Percentiles rank a stretch among this genome's conserved stretches.
Evolutionary conservation across 202 grass and related monocot species (phyloP).

Genomic region (Alloteropsis angusta): DNA sequence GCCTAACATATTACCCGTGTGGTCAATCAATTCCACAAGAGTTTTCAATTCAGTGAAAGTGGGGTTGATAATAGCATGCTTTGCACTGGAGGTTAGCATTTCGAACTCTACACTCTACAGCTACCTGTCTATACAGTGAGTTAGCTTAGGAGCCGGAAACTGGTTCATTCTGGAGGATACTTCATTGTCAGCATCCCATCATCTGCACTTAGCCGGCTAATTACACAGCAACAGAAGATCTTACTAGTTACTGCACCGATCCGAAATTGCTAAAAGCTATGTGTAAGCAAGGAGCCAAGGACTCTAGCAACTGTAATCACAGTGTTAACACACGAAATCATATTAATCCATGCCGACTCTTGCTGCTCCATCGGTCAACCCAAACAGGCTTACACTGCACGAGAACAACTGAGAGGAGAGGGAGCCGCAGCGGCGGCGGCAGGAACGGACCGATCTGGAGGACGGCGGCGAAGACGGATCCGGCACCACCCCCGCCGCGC

Average conservation of each 20-base stretch:
- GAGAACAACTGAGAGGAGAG: not conserved
- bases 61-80: not conserved
- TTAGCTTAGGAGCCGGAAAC: not conserved
- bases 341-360: not conserved
- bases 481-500: conserved; percentile 29
- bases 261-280: not conserved
- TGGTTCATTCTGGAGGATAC: not conserved
- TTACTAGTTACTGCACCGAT: not conserved
- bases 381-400: not conserved
- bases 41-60: not conserved
- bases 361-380: not conserved
- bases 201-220: not conserved
- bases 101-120: not conserved
- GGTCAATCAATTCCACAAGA: not conserved
- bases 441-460: conserved; percentile 53
- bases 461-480: conserved; percentile 41
- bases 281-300: no score
- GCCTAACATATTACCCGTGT: not conserved
- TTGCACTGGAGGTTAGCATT: not conserved
- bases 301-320: not conserved
- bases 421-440: not conserved
- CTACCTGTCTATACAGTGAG: not conserved
- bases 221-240: not conserved
- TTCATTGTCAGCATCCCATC: not conserved
- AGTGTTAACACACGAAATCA: not conserved